These are phyloP conservation scores for Aspergillus sp. DNA, from an alignment of 2,329 filamentous ascomycete genomes.

Conservation along the genomic window DNA sequence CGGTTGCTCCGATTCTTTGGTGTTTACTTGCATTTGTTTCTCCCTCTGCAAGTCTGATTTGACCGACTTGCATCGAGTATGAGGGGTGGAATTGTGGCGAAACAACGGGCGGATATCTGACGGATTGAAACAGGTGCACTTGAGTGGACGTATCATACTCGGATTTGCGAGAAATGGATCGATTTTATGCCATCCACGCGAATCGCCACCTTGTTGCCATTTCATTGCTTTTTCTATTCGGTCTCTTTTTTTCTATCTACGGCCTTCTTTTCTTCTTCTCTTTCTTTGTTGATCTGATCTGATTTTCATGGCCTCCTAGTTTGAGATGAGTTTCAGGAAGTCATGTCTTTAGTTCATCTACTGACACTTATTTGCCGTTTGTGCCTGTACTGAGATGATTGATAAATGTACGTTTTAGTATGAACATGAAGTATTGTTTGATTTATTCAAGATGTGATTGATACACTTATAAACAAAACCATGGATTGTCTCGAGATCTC, in stretches of 20 bases:
- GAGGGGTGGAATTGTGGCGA: background rate
- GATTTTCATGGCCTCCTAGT: background rate
- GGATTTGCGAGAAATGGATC: background rate
- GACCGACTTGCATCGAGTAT: background rate
- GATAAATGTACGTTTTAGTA: conserved; percentile 11
- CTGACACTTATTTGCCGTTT: conserved; percentile 1
- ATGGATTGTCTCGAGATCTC: too few species aligned
- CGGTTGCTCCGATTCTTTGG: background rate
- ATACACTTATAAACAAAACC: background rate
- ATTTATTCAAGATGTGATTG: background rate
- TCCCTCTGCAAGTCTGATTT: conserved; percentile 2
- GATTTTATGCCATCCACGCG: background rate
- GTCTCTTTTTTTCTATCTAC: background rate
- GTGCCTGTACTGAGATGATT: conserved; percentile 6
- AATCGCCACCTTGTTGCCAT: too few species aligned
- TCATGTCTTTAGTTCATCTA: background rate
- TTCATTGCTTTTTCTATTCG: conserved; percentile 2
- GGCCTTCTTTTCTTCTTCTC: conserved; percentile 7
- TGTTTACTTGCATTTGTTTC: background rate
- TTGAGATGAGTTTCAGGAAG: background rate
- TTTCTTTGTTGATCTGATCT: background rate
- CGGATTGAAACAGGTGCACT: background rate
- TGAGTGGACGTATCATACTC: background rate
- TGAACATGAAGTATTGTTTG: background rate
- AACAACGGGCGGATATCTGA: conserved; percentile 1